Base-by-base conservation (phyloP, 495 filamentous ascomycete species). In the Neurospora sublineolata region DNA sequence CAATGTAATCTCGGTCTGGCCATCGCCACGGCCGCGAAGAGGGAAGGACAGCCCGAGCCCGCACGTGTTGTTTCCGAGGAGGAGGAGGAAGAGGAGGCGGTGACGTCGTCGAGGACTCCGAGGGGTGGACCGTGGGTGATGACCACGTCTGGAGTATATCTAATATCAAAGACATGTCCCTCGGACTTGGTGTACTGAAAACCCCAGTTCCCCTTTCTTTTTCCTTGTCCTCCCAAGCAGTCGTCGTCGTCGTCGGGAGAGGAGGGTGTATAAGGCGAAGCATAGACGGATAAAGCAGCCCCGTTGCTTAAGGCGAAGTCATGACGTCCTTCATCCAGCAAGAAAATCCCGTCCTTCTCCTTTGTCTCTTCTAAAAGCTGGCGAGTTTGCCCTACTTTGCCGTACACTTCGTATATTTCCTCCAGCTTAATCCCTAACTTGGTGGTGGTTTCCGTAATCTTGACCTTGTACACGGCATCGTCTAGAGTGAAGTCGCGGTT, bases 401-500 rank as follows among this genome's bases (percentile, higher is more conserved):
- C 33, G 68, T 69, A 37, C 4, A 11, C 37, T 20, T 4, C 11
- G 18, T 69, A 52, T 9, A 40, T 23, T 12, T 20, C 40, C 37
- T 69, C 27, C 37, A 27, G 3, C n/a, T 52, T 6, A 6, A 23
- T 6, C n/a, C 44, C 20, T 20, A 11, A n/a, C 1, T 7, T 69
- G 68, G n/a, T 69, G 68, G 37, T 11, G 14, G 68, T 20, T 42
- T 69, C 37, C 10, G 14, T 42, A 27, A 30, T 69, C 8, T 38
- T 69, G 37, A 11, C n/a, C n/a, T 20, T 9, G 37, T 58, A 41
- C 20, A 30, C 67, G 33, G 67, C 74, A 67, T 80, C 79, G 77
- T 93, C 90, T 3, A 92, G 84, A 1, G 85, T 86, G 70, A 91
- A 84, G 75, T 93, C 91, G 80, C 92, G 90, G 76, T 92, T 92